Evolutionary conservation across 495 filamentous ascomycete species (phyloP), one percentile per base, ranked within the genome.

Genomic region (Letharia columbiana): DNA sequence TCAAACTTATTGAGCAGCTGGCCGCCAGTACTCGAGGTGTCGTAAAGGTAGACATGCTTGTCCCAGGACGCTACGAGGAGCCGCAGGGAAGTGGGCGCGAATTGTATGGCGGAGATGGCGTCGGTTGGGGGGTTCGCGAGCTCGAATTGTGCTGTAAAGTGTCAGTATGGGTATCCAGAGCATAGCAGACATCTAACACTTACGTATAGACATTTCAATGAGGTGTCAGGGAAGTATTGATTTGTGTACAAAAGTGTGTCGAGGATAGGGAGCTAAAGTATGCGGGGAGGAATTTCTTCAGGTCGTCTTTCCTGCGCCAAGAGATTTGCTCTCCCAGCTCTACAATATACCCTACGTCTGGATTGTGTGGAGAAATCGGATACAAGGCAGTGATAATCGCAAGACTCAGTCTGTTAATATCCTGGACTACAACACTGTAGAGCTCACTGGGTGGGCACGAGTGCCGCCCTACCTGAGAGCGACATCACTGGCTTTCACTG

Each of bases 41-140:
- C 89, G 80, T 98, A 98, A 52, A 96, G 83, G 76, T 96, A 96
- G 35, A 95, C 86, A 75, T 90, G 82, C 76, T 86, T 90, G 76
- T 97, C 94, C 94, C 94, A 98, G 64, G 93, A 98, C 13, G 93
- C 89, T 71, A 91, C 91, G 40, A 96, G 84, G 41, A 98, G 81
- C 62, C 84, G 83, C 57, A 83, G 87, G 18, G 82, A 81, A 35
- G 83, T 78, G 52, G 91, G 89, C 45, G 91, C 89, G 80, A 96
- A 98, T 69, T 85, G 86, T 68, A 97, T 76, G 8, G 91, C 81
- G 62, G 92, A 95, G 71, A 98, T 89, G 69, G 88, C 90, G 78
- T 98, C 94, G 62, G 80, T 82, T n/a, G 94, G 94, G 45, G 91
- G 89, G 70, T 84, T 79, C 56, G 82, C 77, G 67, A 91, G 81